Base-by-base conservation (phyloP, 2,329 filamentous ascomycete genomes). In the Tolypocladium sp. region DNA sequence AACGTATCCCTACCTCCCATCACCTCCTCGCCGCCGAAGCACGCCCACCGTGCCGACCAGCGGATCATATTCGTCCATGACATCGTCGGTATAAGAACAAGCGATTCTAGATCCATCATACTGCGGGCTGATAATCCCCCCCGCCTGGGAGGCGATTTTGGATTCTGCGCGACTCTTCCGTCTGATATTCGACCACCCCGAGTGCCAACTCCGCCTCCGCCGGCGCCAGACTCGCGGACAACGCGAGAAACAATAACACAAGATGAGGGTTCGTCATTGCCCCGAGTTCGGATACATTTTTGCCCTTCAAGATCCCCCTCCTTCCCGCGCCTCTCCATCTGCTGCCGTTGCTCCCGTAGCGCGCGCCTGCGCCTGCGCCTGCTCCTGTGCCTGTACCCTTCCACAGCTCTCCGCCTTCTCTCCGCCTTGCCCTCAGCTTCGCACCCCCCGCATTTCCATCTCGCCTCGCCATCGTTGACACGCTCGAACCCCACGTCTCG, bases 221-320 rank as follows among this genome's bases (percentile, higher is more conserved):
- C n/a, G 4, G 12, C 4, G 7, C 22, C 44, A 27, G 22, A 27
- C 12, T 49, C 42, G 41, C 55, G 40, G 15, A 30, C 33, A 9
- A 49, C n/a, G 53, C 57, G 42, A 53, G 25, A 41, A 27, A 42
- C 35, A 12, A 67, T 70, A 67, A 66, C 68, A 71, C 70, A 72
- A 70, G 61, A 73, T 73, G 71, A 73, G 73, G 71, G 71, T 71
- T 69, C 64, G 69, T 69, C 65, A 64, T 65, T 57, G 58, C 63
- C 64, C 51, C 42, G 20, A 41, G 56, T 60, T 57, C 60, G 56
- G 61, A 63, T 2, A 4, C 10, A 12, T 12, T 0, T 20, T 12
- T 52, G 15, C 49, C 56, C 59, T 57, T 62, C 60, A 58, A 58
- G 60, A 46, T 55, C 54, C 61, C 57, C 55, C 60, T 59, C 57